Evolutionary conservation across 2,329 filamentous ascomycete species (phyloP).

Genomic region (Nemania diffusa): DNA sequence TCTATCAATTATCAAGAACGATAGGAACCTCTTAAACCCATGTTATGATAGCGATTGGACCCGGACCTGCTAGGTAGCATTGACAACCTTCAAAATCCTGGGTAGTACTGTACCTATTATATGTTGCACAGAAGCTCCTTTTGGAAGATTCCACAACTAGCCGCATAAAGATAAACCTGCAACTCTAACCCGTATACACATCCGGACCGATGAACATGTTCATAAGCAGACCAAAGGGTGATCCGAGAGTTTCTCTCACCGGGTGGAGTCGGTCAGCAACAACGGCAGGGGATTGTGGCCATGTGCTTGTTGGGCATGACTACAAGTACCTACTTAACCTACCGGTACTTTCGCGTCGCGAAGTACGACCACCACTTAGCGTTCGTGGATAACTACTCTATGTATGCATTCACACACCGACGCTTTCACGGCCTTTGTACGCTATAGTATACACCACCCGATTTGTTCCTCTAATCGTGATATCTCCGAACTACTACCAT

Average conservation of each 20-base stretch:
- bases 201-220: constrained; percentile 8
- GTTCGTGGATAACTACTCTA: neutral
- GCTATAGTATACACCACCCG: neutral
- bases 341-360: no score
- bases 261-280: constrained; percentile 32
- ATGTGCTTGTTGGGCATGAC: neutral
- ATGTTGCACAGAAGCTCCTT: neutral
- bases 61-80: neutral
- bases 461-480: neutral
- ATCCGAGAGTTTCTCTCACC: constrained; percentile 20
- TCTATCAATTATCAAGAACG: neutral
- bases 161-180: neutral
- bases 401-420: neutral
- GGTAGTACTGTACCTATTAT: neutral
- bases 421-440: neutral
- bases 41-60: neutral
- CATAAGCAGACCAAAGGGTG: neutral
- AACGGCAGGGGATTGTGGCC: constrained; percentile 13
- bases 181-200: neutral
- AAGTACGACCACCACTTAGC: neutral
- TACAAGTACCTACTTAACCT: neutral
- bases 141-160: no score
- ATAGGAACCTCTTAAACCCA: neutral
- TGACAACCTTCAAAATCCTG: neutral
- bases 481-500: neutral